These are phyloP conservation scores for Canna indica DNA, from an alignment of 176 grass and related monocot species.

Conservation along the genomic window DNA sequence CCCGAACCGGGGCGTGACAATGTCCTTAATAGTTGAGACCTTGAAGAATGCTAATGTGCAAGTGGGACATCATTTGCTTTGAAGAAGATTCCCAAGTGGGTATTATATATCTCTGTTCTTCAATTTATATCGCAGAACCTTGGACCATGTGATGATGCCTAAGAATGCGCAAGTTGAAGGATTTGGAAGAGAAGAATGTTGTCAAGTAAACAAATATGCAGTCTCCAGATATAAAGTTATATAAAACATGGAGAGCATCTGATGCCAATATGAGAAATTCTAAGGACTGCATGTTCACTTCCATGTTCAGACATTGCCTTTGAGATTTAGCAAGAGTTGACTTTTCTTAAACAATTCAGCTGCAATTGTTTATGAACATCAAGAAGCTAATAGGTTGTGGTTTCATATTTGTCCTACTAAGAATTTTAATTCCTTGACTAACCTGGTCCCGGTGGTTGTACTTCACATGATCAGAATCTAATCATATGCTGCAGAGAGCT, in stretches of 20 bases:
- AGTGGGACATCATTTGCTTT: neutral
- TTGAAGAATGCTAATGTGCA: neutral
- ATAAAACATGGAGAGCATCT: too few species aligned
- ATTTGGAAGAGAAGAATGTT: neutral
- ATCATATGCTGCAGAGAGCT: neutral
- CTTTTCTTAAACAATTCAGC: too few species aligned
- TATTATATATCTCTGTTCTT: too few species aligned
- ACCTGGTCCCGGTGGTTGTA: neutral
- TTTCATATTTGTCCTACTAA: neutral
- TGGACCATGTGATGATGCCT: neutral
- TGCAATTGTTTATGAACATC: neutral
- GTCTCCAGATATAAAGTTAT: too few species aligned
- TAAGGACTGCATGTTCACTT: too few species aligned
- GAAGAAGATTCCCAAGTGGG: neutral
- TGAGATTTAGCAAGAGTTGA: too few species aligned
- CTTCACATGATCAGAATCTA: neutral
- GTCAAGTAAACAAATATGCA: neutral
- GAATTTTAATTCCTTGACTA: neutral
- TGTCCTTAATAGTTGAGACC: neutral
- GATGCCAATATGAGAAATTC: too few species aligned
- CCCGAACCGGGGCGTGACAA: too few species aligned
- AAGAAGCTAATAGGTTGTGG: neutral
- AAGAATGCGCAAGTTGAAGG: neutral
- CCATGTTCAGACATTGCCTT: neutral
- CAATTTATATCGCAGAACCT: too few species aligned